phyloP scores from a whole-genome alignment of 139 green algal genomes.

The Desmodesmus armatus region DNA sequence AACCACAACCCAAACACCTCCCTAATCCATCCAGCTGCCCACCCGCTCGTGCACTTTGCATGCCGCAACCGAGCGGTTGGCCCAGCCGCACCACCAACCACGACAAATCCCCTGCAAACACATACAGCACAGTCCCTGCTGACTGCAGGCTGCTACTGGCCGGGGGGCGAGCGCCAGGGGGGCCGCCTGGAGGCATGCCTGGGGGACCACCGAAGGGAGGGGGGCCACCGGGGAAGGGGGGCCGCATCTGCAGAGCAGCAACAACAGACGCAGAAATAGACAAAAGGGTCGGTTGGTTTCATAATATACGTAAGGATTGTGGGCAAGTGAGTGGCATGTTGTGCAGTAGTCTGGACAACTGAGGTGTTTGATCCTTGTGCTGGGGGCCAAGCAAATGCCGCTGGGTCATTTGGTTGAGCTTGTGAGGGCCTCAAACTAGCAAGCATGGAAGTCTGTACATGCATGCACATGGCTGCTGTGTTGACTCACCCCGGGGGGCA shows the following conservation, averaged over 20 bases:
- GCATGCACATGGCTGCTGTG: not conserved
- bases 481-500: constrained; percentile 21
- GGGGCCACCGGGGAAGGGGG: constrained; percentile 68
- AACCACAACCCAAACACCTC: too few relatives aligned
- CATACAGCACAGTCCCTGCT: too few relatives aligned
- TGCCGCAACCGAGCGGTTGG: too few relatives aligned
- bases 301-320: not conserved
- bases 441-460: not conserved
- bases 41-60: too few relatives aligned
- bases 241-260: constrained; percentile 14
- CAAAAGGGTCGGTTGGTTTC: not conserved
- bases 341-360: not conserved
- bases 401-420: not conserved
- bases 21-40: too few relatives aligned
- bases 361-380: not conserved
- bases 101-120: too few relatives aligned
- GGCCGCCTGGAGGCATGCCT: constrained; percentile 58
- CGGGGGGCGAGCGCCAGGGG: too few relatives aligned
- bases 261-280: not conserved
- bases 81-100: too few relatives aligned
- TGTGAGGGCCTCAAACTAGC: not conserved
- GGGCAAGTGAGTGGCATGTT: not conserved
- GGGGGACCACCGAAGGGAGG: constrained; percentile 57
- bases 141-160: too few relatives aligned
- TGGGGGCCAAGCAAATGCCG: not conserved